These are phyloP conservation scores for Solanum chacoense DNA, from an alignment of 305 asterid genomes.

Conservation along the genomic window DNA sequence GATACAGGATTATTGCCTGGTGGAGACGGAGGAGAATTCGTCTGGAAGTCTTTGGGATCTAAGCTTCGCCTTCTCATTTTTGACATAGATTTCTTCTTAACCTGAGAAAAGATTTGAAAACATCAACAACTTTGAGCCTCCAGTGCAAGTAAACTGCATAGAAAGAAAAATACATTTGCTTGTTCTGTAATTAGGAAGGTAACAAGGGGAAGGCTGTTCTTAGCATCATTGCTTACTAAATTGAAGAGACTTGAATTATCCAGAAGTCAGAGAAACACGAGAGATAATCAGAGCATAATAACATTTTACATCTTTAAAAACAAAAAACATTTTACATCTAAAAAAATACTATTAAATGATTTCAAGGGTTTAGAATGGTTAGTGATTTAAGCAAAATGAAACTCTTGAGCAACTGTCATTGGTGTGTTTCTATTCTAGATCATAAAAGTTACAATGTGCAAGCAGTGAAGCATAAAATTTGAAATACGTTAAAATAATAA, in stretches of 20 bases:
- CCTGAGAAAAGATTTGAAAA: conserved; percentile 23
- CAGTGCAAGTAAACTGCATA: background rate
- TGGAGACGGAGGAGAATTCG: conserved; percentile 40
- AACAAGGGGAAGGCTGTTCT: background rate
- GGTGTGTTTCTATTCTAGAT: background rate
- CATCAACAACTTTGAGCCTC: background rate
- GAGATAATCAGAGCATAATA: background rate
- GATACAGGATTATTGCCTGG: conserved; percentile 21
- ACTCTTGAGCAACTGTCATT: background rate
- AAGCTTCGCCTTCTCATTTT: conserved; percentile 49
- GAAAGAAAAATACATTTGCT: background rate
- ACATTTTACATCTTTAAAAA: background rate
- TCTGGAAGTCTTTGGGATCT: conserved; percentile 41
- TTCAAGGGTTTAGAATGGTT: background rate
- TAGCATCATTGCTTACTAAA: background rate
- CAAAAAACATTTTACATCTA: background rate
- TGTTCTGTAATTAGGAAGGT: background rate
- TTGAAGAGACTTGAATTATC: background rate
- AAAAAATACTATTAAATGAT: background rate
- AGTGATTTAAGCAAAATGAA: background rate
- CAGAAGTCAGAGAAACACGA: background rate
- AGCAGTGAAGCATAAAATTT: background rate
- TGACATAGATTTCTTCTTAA: conserved; percentile 23
- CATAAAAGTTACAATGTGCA: background rate
- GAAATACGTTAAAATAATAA: background rate